A percentile compares a stretch with the other conserved stretches of the same genome.
phyloP scores from a whole-genome alignment of 306 rosid genomes.

The Lithocarpus polystachyus region DNA sequence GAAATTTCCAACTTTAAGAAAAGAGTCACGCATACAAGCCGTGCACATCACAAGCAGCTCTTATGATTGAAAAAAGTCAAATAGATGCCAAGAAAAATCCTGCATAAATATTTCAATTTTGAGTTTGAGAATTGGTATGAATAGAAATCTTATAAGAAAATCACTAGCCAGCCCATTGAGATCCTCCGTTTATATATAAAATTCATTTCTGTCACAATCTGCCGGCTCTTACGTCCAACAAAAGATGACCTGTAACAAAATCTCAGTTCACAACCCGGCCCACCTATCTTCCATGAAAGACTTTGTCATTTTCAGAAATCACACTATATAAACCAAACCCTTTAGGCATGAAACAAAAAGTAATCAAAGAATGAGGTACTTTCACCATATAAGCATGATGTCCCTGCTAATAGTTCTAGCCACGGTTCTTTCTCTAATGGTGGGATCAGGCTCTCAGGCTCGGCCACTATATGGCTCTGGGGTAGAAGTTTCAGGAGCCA shows the following conservation, averaged over 20 bases:
- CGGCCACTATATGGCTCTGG: background rate
- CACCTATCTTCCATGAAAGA: background rate
- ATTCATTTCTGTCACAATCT: too few relatives aligned
- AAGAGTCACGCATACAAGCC: too few relatives aligned
- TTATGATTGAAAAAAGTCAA: too few relatives aligned
- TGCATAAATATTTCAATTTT: too few relatives aligned
- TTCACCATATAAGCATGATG: background rate
- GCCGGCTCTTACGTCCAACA: slow-evolving; percentile 18
- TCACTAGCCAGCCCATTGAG: slow-evolving; percentile 3
- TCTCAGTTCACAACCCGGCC: slow-evolving; percentile 22
- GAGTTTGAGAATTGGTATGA: too few relatives aligned
- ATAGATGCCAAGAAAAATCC: too few relatives aligned
- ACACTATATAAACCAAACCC: background rate
- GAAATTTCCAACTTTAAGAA: too few relatives aligned
- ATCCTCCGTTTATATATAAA: background rate
- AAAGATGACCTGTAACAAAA: background rate
- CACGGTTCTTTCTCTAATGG: slow-evolving; percentile 6
- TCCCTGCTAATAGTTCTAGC: slow-evolving; percentile 6
- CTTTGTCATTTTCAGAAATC: background rate
- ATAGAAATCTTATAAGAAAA: background rate
- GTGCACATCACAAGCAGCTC: too few relatives aligned
- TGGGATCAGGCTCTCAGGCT: slow-evolving; percentile 9
- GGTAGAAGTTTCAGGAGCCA: background rate
- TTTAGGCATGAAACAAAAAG: background rate
- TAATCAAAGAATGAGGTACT: slow-evolving; percentile 5